phyloP scores from a whole-genome alignment of 2,329 filamentous ascomycete genomes.

The Cladosporium sphaerospermum region DNA sequence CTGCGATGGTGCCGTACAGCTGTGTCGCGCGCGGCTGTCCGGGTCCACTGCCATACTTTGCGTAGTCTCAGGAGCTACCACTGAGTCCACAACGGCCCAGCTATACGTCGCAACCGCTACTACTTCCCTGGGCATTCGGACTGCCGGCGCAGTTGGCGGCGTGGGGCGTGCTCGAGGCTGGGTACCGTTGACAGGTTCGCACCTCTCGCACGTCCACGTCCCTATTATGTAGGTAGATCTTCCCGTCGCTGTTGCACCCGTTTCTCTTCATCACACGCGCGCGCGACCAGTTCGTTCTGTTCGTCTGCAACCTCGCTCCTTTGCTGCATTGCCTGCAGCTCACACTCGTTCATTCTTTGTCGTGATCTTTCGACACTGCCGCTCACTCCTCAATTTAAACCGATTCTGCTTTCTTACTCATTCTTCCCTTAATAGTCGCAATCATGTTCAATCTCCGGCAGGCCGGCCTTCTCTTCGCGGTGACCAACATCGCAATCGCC shows the following conservation, averaged over 20 bases:
- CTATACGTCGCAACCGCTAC: neutral
- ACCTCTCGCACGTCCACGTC: conserved; percentile 1
- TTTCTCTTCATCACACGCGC: conserved; percentile 7
- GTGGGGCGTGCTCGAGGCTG: conserved; percentile 7
- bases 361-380: neutral
- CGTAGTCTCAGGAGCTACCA: conserved; percentile 2
- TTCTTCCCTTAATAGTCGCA: neutral
- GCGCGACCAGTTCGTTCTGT: conserved; percentile 11
- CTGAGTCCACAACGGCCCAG: neutral
- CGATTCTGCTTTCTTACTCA: neutral
- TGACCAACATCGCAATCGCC: conserved; percentile 5
- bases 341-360: conserved; percentile 3
- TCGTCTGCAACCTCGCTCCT: conserved; percentile 4
- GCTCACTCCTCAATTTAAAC: neutral
- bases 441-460: conserved; percentile 5
- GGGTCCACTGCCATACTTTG: conserved; percentile 3
- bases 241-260: neutral
- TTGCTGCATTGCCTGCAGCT: conserved; percentile 1
- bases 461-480: conserved; percentile 7
- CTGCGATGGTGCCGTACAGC: neutral
- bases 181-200: conserved; percentile 8
- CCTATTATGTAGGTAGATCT: conserved; percentile 10
- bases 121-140: neutral
- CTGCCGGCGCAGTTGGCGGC: conserved; percentile 1
- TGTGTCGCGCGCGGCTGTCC: conserved; percentile 1